Evolutionary conservation across 331 rosid genomes (phyloP).

Genomic region (Dryas integrifolia): DNA sequence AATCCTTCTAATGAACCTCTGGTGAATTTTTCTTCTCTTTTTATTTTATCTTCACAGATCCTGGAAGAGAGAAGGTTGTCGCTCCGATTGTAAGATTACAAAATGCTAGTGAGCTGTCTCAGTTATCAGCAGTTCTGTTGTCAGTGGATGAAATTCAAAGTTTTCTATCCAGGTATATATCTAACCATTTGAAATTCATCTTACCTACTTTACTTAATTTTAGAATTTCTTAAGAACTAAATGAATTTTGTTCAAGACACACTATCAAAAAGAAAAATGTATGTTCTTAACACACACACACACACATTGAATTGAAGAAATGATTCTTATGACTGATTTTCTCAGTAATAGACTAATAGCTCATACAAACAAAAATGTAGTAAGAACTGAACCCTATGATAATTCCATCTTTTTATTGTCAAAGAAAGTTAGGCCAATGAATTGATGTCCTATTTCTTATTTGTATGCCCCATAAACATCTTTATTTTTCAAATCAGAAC

Average conservation of each 20-base stretch:
- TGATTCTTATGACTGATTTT: not conserved
- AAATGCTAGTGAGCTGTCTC: conserved; percentile 43
- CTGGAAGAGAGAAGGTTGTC: conserved; percentile 78
- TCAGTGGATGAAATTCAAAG: conserved; percentile 61
- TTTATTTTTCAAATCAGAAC: too few species aligned
- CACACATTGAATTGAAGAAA: not conserved
- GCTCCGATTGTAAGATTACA: conserved; percentile 66
- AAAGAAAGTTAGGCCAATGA: not conserved
- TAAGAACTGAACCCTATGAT: not conserved
- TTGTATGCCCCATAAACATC: too few species aligned
- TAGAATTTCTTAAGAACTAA: not conserved
- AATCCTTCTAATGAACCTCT: conserved; percentile 10
- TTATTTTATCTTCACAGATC: conserved; percentile 46
- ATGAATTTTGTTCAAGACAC: not conserved
- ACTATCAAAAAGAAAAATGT: too few species aligned
- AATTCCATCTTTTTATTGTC: not conserved
- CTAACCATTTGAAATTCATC: conserved; percentile 7
- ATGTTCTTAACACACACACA: not conserved
- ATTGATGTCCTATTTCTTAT: not conserved
- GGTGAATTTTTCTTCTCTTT: not conserved
- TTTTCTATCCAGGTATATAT: conserved; percentile 59
- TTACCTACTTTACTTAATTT: not conserved
- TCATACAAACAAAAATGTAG: not conserved
- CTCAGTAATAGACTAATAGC: not conserved
- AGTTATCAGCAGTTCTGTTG: conserved; percentile 63